Conservation (phyloP, 345 rosid species). For the Salix koriyanagi region DNA sequence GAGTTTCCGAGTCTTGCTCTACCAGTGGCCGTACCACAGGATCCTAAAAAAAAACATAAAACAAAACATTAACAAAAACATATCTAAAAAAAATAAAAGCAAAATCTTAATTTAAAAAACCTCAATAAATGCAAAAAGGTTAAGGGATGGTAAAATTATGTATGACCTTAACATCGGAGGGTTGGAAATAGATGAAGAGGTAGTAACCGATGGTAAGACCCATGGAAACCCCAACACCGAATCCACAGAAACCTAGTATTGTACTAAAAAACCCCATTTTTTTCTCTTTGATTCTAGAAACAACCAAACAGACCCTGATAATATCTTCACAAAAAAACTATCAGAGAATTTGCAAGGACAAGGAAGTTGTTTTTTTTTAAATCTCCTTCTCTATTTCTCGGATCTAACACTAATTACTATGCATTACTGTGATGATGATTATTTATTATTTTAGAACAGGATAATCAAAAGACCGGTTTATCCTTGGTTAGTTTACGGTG, state of each 20-base stretch:
- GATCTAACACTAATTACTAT: neutral
- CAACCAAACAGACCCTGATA: constrained; percentile 10
- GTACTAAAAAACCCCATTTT: constrained; percentile 75
- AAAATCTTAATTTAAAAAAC: neutral
- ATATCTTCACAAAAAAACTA: neutral
- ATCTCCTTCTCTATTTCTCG: neutral
- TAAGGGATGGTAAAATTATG: neutral
- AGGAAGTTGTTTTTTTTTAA: neutral
- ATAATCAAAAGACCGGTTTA: neutral
- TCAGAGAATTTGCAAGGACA: neutral
- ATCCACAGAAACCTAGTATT: constrained; percentile 70
- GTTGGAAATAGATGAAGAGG: constrained; percentile 72
- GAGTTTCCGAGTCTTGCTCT: constrained; percentile 66
- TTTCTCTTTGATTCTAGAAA: constrained; percentile 6
- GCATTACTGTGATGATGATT: neutral
- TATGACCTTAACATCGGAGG: constrained; percentile 69
- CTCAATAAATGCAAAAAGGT: neutral
- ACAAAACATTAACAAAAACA: too few relatives aligned
- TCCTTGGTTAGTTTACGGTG: neutral
- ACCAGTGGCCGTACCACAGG: constrained; percentile 62
- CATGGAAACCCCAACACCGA: constrained; percentile 71
- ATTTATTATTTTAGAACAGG: neutral
- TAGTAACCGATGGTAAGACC: constrained; percentile 76
- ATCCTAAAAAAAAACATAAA: constrained; percentile 35
- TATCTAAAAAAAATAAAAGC: neutral